These are phyloP conservation scores for Cucurbita moschata DNA, from an alignment of 306 rosid genomes.

Conservation along the genomic window DNA sequence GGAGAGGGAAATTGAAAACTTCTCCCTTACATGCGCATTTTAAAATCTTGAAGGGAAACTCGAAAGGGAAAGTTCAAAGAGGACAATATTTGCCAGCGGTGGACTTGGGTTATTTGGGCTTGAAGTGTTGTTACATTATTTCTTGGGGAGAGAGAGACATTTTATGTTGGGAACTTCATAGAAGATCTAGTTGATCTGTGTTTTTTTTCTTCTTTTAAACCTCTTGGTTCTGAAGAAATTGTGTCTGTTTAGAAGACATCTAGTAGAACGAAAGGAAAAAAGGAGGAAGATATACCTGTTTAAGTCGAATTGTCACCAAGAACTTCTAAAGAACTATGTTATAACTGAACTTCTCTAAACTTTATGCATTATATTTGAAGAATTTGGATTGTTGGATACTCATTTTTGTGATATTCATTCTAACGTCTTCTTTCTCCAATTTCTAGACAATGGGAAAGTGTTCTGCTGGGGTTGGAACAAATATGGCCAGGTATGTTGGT, in stretches of 20 bases:
- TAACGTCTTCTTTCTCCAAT: constrained; percentile 8
- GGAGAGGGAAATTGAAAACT: too few species aligned
- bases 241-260: not conserved
- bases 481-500: constrained; percentile 66
- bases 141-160: not conserved
- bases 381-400: not conserved
- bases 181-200: not conserved
- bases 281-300: not conserved
- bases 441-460: constrained; percentile 58
- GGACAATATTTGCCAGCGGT: too few species aligned
- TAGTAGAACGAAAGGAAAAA: not conserved
- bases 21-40: too few species aligned
- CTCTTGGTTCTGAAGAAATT: not conserved
- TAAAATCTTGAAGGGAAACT: too few species aligned
- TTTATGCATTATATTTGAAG: not conserved
- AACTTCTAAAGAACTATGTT: not conserved
- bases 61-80: too few species aligned
- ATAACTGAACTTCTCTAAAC: not conserved
- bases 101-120: too few species aligned
- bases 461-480: constrained; percentile 99
- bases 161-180: not conserved
- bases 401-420: not conserved
- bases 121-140: not conserved
- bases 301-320: not conserved
- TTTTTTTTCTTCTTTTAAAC: not conserved